Base-by-base conservation (phyloP, 2,329 filamentous ascomycete genomes). In the Trichoderma atroviride region DNA sequence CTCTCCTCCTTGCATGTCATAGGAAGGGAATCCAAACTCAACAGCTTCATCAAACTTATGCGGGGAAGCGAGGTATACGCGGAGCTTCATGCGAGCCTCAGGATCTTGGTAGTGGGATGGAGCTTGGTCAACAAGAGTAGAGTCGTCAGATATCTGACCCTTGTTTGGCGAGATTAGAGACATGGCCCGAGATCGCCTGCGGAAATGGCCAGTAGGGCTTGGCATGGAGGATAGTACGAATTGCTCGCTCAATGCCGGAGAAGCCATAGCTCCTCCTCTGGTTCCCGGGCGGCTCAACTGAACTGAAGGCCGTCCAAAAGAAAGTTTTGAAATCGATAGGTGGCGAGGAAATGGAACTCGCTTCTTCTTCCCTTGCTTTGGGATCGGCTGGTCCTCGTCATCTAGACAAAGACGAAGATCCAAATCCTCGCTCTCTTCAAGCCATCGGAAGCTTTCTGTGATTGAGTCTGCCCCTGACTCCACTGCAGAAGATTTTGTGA, bases 11-110 rank as follows among this genome's bases (percentile, higher is more conserved):
- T 79, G 27, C 27, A 27, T 27, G 27, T 27, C 79, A 40, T 88
- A 85, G 43, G 90, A 89, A 0, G 94, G 93, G 75, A 97, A 98
- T 0, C 95, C 95, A 79, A 96, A 97, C 77, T 97, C 92, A 64
- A 98, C 88, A 1, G 93, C 94, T 80, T 98, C 95, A 77, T 98
- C 95, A 74, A 98, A 98, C 77, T 97, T 97, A 74, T 97, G 92
- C 0, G 94, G 92, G 1, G 94, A 97, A 9, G 92, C 92, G 24
- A 97, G 87, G 75, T 94, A 97, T 7, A 93, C 89, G 14, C 94
- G 89, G 24, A 98, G 83, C 80, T 96, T 97, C 74, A 93, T 85
- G 40, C 95, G 88, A 50, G 94, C 93, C 77, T 97, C 92, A 0
- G 94, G 93, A 74, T 97, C 94, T 77, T 93, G 92, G 76, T 97